Evolutionary conservation across 768 basidiomycete genomes (phyloP).

Genomic region (Lentinus tigrinus): DNA sequence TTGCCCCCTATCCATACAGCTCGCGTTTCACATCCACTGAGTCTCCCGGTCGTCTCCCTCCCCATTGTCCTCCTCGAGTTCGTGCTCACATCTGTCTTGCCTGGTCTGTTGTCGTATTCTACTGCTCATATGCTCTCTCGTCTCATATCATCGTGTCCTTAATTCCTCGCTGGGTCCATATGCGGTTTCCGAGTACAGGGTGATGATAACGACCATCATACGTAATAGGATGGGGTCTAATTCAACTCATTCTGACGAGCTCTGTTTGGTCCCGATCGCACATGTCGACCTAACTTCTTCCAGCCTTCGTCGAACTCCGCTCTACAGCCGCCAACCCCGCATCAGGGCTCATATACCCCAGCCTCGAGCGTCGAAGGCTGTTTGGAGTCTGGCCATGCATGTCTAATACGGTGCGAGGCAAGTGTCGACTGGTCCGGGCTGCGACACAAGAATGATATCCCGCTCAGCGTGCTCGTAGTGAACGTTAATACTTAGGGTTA

Average conservation of each 20-base stretch:
- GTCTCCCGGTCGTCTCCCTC: constrained; percentile 2
- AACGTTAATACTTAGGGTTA: background rate
- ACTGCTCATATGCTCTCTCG: constrained; percentile 18
- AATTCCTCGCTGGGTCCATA: constrained; percentile 17
- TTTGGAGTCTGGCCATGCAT: background rate
- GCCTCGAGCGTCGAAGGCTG: background rate
- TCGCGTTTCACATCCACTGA: background rate
- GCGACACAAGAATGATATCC: background rate
- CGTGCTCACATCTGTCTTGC: background rate
- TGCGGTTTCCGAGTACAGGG: constrained; percentile 19
- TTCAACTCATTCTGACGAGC: constrained; percentile 6
- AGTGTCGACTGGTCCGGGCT: no score
- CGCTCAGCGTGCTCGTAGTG: background rate
- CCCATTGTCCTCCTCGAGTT: background rate
- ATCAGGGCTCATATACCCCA: no score
- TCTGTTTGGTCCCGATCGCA: constrained; percentile 5
- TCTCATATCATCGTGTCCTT: constrained; percentile 4
- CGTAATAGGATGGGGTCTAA: constrained; percentile 8
- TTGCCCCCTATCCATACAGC: constrained; percentile 15
- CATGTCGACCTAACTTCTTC: constrained; percentile 5
- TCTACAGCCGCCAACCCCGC: background rate
- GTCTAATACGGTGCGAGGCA: no score
- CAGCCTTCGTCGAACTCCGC: constrained; percentile 3
- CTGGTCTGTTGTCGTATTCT: constrained; percentile 16
- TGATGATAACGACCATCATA: constrained; percentile 16